Base-by-base conservation (phyloP, 2,329 filamentous ascomycete genomes). In the Epichloe uncinata region DNA sequence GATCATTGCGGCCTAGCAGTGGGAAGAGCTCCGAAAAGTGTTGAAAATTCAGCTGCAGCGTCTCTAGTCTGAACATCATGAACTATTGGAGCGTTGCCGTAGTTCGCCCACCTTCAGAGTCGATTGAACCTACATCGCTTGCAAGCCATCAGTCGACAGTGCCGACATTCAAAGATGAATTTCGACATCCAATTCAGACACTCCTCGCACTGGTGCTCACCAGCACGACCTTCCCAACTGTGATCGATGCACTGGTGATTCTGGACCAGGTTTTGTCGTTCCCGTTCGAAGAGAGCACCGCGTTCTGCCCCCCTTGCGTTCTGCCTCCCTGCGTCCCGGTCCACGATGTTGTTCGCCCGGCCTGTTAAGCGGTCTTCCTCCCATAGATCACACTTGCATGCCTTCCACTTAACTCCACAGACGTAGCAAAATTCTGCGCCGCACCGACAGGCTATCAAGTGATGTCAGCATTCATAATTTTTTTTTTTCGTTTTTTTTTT, bases 351-450 rank as follows among this genome's bases (percentile, higher is more conserved):
- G 20, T 38, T 34, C 2, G 30, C 50, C 5, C 48, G 42, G 16
- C 3, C 15, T 1, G 13, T 2, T 5, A 53, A 42, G n/a, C 34
- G 55, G 8, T 51, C 45, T 42, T 72, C 68, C 4, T 68, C 53
- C 66, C 67, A 73, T 26, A 62, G 58, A 2, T 37, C 51, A 48
- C 72, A 76, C 0, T 0, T 0, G 30, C 70, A 75, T 0, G 42
- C 61, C 26, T 67, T 69, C 72, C 72, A 75, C 4, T 0, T 3
- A 0, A 16, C 13, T 4, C 72, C 72, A 41, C 74, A 78, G 0
- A 60, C 15, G 38, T 75, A 76, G 55, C 74, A 78, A 55, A 77
- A 79, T n/a, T 76, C 33, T 0, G 62, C 57, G 0, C 64, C 56
- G 46, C 75, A 79, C 1, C 47, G 60, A 46, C 74, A 79, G 0